A percentile compares a stretch with the other conserved stretches of the same genome.
These are phyloP conservation scores for Rhynchosporium secalis DNA, from an alignment of 2,329 filamentous ascomycete genomes.

Conservation along the genomic window DNA sequence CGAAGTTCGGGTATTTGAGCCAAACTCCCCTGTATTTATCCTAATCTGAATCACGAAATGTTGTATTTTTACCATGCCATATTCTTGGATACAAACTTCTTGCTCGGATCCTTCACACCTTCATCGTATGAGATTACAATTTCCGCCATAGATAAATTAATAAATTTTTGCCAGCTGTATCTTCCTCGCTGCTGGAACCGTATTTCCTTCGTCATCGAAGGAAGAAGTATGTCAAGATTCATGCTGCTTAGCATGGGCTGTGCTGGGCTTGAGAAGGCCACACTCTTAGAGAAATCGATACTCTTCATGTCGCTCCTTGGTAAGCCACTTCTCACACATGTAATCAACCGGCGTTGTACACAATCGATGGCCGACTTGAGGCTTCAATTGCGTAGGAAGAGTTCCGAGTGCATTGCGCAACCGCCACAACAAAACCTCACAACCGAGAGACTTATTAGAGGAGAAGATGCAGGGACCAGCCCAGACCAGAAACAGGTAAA, in stretches of 20 bases:
- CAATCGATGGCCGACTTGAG: not conserved
- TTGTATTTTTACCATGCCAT: too few relatives aligned
- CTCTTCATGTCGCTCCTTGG: conserved; percentile 26
- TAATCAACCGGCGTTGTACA: too few relatives aligned
- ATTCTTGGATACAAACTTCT: conserved; percentile 52
- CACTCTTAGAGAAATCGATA: conserved; percentile 32
- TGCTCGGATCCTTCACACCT: conserved; percentile 73
- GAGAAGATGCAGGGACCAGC: conserved; percentile 18
- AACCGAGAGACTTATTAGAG: conserved; percentile 24
- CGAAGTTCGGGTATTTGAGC: too few relatives aligned
- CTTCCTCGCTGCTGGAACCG: conserved; percentile 59
- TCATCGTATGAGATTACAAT: conserved; percentile 69
- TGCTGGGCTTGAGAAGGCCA: conserved; percentile 11
- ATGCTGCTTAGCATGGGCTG: not conserved
- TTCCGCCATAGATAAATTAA: conserved; percentile 65
- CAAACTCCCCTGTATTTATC: too few relatives aligned
- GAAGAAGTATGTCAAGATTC: conserved; percentile 10
- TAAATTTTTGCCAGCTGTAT: conserved; percentile 74
- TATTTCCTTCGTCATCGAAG: conserved; percentile 77
- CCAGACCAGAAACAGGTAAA: conserved; percentile 23
- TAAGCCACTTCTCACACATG: not conserved
- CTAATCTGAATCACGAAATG: too few relatives aligned
- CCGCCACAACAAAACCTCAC: conserved; percentile 25
- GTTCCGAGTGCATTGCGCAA: conserved; percentile 26
- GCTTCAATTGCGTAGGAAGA: conserved; percentile 16